phyloP scores from a whole-genome alignment of 2,329 filamentous ascomycete genomes.

The Pseudofabraea citricarpa region DNA sequence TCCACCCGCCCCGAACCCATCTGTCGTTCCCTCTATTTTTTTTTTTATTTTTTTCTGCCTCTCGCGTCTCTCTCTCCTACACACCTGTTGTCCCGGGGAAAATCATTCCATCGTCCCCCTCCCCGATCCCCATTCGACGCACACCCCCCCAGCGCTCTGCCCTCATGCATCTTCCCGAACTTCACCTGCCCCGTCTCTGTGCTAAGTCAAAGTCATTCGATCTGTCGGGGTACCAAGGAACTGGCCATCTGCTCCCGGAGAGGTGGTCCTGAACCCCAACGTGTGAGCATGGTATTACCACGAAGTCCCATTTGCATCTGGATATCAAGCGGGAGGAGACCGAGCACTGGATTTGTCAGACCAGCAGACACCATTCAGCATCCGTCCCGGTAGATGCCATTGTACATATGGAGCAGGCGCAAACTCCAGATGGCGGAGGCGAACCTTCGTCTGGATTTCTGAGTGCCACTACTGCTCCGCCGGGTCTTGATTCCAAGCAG shows the following conservation, averaged over 20 bases:
- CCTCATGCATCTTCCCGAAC: neutral
- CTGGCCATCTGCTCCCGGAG: too few relatives aligned
- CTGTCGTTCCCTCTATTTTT: neutral
- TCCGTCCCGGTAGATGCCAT: neutral
- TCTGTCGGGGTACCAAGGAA: too few relatives aligned
- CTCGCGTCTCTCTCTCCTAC: neutral
- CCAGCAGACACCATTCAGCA: neutral
- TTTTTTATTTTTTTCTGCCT: neutral
- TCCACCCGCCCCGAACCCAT: neutral
- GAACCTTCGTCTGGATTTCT: neutral
- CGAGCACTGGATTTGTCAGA: neutral
- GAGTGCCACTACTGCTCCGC: too few relatives aligned
- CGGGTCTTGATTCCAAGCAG: too few relatives aligned
- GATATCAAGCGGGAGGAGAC: constrained; percentile 1
- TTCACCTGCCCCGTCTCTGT: neutral
- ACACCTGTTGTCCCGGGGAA: too few relatives aligned
- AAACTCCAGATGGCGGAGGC: neutral
- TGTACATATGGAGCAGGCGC: constrained; percentile 1
- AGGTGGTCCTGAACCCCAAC: too few relatives aligned
- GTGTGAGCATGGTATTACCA: neutral
- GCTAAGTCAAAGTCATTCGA: too few relatives aligned
- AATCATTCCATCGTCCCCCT: too few relatives aligned
- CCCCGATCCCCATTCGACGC: too few relatives aligned
- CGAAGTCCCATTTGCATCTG: neutral
- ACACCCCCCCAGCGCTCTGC: neutral